Percentiles rank a stretch among this genome's conserved stretches.
phyloP scores from a whole-genome alignment of 371 early-diverging fungal genomes.

The Funneliformis caledonium region DNA sequence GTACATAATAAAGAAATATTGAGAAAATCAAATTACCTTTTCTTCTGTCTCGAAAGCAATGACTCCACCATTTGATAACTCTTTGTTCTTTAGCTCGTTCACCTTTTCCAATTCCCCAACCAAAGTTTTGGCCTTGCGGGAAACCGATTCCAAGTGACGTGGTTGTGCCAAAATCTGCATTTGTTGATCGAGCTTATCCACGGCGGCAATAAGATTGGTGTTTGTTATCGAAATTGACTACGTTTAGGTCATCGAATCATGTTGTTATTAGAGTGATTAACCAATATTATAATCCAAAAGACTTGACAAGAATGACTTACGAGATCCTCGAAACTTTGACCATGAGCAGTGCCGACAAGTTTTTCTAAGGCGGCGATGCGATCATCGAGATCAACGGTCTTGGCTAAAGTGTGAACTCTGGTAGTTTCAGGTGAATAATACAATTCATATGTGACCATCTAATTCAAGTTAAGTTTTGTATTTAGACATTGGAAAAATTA shows the following conservation, averaged over 20 bases:
- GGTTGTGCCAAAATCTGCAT: slow-evolving; percentile 79
- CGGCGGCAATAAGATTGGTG: slow-evolving; percentile 62
- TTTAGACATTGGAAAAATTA: background rate
- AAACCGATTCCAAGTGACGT: slow-evolving; percentile 75
- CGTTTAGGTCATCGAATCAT: background rate
- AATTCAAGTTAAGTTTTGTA: background rate
- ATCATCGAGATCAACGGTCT: slow-evolving; percentile 72
- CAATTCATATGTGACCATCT: slow-evolving; percentile 78
- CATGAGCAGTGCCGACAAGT: slow-evolving; percentile 73
- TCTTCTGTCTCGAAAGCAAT: slow-evolving; percentile 46
- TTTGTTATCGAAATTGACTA: slow-evolving; percentile 40
- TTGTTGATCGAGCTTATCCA: slow-evolving; percentile 82
- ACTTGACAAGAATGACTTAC: slow-evolving; percentile 43
- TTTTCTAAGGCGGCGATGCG: slow-evolving; percentile 82
- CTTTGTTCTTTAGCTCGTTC: slow-evolving; percentile 68
- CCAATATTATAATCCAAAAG: background rate
- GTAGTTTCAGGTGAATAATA: slow-evolving; percentile 75
- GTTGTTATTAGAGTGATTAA: background rate
- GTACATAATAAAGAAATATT: background rate
- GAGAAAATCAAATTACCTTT: slow-evolving; percentile 42
- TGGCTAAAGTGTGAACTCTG: slow-evolving; percentile 61
- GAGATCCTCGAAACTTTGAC: slow-evolving; percentile 59
- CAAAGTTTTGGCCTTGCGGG: slow-evolving; percentile 71
- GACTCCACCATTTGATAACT: slow-evolving; percentile 48
- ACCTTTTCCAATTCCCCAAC: slow-evolving; percentile 77